These are phyloP conservation scores for Suillus americanus DNA, from an alignment of 768 basidiomycete genomes.

Conservation along the genomic window DNA sequence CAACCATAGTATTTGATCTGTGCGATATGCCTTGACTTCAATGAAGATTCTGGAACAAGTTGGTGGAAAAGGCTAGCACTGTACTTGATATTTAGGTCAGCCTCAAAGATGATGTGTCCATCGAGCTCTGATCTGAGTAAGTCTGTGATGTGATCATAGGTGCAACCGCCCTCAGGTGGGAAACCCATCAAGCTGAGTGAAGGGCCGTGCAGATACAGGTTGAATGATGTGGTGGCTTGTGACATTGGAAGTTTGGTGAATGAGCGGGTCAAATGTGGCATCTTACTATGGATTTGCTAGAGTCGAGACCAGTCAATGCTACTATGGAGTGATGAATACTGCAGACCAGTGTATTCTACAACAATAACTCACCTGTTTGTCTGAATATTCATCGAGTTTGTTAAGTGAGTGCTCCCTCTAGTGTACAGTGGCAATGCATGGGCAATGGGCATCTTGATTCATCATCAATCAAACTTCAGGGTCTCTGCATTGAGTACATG, in stretches of 20 bases:
- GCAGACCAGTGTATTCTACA: neutral
- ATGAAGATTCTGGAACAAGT: neutral
- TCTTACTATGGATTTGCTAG: neutral
- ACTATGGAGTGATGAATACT: neutral
- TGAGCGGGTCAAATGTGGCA: neutral
- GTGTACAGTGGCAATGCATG: neutral
- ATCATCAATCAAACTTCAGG: too few relatives aligned
- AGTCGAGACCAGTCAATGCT: neutral
- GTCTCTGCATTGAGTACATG: too few relatives aligned
- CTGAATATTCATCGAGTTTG: neutral
- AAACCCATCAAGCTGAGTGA: neutral
- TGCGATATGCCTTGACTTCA: neutral
- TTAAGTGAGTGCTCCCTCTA: neutral
- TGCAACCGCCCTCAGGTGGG: neutral
- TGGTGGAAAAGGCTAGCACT: neutral
- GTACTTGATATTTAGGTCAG: neutral
- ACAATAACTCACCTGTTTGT: neutral
- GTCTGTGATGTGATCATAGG: neutral
- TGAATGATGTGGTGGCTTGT: neutral
- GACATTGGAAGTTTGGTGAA: neutral
- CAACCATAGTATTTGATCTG: neutral
- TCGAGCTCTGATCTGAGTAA: neutral
- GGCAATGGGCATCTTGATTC: too few relatives aligned
- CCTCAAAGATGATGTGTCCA: neutral
- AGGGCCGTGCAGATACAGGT: neutral